Evolutionary conservation across 2,329 filamentous ascomycete species (phyloP), one percentile per base, ranked within the genome.

Genomic region (Verticillium zaregamsianum): DNA sequence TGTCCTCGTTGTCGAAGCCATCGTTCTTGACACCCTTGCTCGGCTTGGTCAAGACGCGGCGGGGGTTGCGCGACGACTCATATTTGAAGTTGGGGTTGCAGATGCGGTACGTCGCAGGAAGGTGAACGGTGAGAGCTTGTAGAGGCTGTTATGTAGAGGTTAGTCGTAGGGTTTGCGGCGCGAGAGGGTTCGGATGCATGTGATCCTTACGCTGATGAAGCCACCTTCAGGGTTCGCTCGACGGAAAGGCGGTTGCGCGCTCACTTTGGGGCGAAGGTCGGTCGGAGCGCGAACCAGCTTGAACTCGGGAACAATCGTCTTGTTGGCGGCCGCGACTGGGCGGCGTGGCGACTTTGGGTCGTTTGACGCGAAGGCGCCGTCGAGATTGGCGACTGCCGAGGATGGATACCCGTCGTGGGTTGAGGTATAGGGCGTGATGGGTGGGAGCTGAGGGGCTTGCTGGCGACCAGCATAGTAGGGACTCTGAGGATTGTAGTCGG

Each of bases 11-110:
- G 73, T 99, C 95, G 72, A 95, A 99, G 4, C 95, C 95, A 79
- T 99, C 95, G 72, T 99, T 99, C 83, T 99, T 99, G 65, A 91
- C 87, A 15, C 95, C 95, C 79, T 99, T 99, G 84, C 95, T 98
- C 8, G 95, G 95, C 77, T 99, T 99, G 17, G 95, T 99, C 67
- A 99, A 83, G 58, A 99, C 95, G 74, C 95, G 87, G 65, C 95
- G 90, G 45, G 95, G 95, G 72, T 99, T 99, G 67, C 95, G 87
- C 60, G 95, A 97, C 17, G 95, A 97, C 74, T 99, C 95, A 78
- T 99, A 99, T 80, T 99, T 97, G 83, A 99, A 99, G 70, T 86
- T 89, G 3, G 93, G 93, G 74, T 99, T 99, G 81, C 95, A 99
- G 75, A 99, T 98, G 69, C 95, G 90, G 79, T 99, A 99, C 2